phyloP scores from a whole-genome alignment of 768 basidiomycete species.

The Leccinum arenicola region DNA sequence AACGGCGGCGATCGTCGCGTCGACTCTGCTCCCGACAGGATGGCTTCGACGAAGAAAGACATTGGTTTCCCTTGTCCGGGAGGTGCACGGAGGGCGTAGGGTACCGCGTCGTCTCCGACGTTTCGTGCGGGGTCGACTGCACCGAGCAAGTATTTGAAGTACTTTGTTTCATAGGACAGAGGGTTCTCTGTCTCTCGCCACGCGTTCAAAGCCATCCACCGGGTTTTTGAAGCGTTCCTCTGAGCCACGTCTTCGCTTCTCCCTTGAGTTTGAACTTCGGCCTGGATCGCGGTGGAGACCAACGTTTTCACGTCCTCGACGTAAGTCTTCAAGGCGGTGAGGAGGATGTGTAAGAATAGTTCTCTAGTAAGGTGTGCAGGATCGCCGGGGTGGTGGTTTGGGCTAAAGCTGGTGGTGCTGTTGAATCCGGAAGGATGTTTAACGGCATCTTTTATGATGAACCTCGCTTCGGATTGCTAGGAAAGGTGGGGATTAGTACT shows the following conservation, averaged over 20 bases:
- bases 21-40: background rate
- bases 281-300: too few species aligned
- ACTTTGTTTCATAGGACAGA: background rate
- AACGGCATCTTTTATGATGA: too few species aligned
- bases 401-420: too few species aligned
- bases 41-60: background rate
- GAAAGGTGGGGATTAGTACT: too few species aligned
- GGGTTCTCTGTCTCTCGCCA: background rate
- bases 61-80: background rate
- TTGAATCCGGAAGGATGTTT: too few species aligned
- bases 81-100: background rate
- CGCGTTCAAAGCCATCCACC: background rate
- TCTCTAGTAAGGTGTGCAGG: too few species aligned
- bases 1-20: background rate
- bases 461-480: too few species aligned
- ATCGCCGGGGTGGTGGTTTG: too few species aligned
- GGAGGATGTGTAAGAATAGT: too few species aligned
- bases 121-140: background rate
- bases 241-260: background rate
- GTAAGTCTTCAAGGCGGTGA: too few species aligned
- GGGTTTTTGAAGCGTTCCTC: background rate
- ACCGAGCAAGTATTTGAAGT: background rate
- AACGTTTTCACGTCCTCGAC: too few species aligned
- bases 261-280: too few species aligned
- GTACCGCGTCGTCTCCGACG: background rate